A percentile compares a stretch with the other conserved stretches of the same genome.
Conservation (phyloP, 768 basidiomycete species). For the Mycena olivaceomarginata region DNA sequence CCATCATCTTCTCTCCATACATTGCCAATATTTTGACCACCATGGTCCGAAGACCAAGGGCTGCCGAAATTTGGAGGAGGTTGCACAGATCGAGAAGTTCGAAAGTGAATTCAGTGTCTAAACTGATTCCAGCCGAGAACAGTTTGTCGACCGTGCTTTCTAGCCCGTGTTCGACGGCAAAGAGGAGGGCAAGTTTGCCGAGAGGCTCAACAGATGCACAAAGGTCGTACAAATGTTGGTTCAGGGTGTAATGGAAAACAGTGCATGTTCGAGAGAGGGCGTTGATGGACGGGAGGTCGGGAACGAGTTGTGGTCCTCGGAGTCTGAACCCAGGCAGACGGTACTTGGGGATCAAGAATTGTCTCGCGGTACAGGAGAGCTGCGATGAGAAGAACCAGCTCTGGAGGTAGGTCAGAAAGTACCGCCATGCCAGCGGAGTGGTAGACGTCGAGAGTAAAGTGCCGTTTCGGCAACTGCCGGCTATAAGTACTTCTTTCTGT, state of each 20-base stretch:
- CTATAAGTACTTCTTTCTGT: no score
- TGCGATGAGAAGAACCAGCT: neutral
- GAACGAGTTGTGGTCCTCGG: neutral
- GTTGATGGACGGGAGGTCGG: neutral
- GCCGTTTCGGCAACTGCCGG: no score
- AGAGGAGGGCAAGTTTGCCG: neutral
- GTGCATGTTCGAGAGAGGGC: neutral
- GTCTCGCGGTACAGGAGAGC: neutral
- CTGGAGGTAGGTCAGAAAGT: neutral
- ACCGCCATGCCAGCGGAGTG: neutral
- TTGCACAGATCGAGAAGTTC: neutral
- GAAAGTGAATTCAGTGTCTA: neutral
- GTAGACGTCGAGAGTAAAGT: no score
- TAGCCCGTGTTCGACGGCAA: neutral
- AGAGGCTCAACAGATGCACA: neutral
- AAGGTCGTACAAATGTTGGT: neutral
- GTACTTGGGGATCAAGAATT: no score
- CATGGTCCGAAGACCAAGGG: neutral
- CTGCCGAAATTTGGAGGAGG: neutral
- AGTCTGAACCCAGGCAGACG: neutral
- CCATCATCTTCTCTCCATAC: neutral
- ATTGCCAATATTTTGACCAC: neutral
- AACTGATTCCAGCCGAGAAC: neutral
- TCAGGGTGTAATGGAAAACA: neutral
- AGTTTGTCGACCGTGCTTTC: neutral